These are phyloP conservation scores for Penicillium sp. DNA, from an alignment of 2,329 filamentous ascomycete species.

Conservation along the genomic window DNA sequence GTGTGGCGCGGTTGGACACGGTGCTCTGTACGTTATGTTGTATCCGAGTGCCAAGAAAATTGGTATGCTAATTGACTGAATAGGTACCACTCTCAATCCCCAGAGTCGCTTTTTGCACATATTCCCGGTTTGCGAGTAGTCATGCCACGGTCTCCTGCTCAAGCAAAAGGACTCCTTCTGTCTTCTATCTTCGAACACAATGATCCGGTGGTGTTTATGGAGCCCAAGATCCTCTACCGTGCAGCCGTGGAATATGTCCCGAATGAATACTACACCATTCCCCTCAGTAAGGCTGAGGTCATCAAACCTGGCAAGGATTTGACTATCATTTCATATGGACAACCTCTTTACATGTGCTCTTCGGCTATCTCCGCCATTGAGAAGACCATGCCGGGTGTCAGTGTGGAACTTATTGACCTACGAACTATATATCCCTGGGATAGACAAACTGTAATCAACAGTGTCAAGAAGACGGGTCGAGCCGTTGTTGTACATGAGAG, in stretches of 20 bases:
- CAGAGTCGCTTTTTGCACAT: conserved; percentile 84
- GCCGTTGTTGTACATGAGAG: conserved; percentile 89
- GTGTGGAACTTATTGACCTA: conserved; percentile 81
- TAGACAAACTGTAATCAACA: conserved; percentile 72
- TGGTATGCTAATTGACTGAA: background rate
- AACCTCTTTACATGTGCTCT: conserved; percentile 81
- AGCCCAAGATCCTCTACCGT: conserved; percentile 89
- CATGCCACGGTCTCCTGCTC: conserved; percentile 78
- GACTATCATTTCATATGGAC: conserved; percentile 85
- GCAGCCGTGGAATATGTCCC: conserved; percentile 91
- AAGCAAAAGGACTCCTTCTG: conserved; percentile 84
- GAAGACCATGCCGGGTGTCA: conserved; percentile 68
- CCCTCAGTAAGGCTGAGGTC: conserved; percentile 80
- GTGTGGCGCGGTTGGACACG: conserved; percentile 84
- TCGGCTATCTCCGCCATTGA: conserved; percentile 73
- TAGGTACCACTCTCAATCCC: conserved; percentile 80
- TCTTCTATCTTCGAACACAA: conserved; percentile 71
- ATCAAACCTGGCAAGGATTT: conserved; percentile 76
- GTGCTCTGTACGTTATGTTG: conserved; percentile 59
- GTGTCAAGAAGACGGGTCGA: conserved; percentile 81
- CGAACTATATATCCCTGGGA: conserved; percentile 93
- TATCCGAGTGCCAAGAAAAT: too few relatives aligned
- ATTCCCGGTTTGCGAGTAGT: conserved; percentile 82
- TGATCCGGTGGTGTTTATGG: conserved; percentile 89
- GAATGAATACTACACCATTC: conserved; percentile 74